A percentile compares a stretch with the other conserved stretches of the same genome.
phyloP scores from a whole-genome alignment of 2,329 filamentous ascomycete species.

The Pochonia chlamydosporia region DNA sequence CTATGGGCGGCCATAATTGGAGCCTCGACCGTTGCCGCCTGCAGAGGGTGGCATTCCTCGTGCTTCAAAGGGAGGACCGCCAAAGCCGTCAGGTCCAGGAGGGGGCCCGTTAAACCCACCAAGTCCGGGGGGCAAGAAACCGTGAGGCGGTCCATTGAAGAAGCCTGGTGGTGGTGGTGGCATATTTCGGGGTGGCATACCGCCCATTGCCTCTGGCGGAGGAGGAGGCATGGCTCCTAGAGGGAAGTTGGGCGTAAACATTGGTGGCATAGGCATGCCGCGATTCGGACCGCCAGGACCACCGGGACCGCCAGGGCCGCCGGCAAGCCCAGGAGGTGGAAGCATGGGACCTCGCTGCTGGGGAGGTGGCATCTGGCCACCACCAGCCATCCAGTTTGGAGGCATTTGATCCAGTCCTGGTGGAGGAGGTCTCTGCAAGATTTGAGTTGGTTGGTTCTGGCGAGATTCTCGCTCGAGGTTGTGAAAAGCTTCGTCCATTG shows the following conservation, averaged over 20 bases:
- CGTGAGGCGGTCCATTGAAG: conserved; percentile 43
- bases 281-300: conserved; percentile 25
- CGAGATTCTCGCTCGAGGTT: conserved; percentile 41
- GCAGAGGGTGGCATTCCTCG: conserved; percentile 47
- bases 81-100: conserved; percentile 40
- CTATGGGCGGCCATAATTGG: conserved; percentile 26
- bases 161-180: conserved; percentile 53
- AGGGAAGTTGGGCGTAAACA: conserved; percentile 58
- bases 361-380: conserved; percentile 38
- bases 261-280: conserved; percentile 47
- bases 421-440: conserved; percentile 57
- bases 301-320: conserved; percentile 3
- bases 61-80: conserved; percentile 45
- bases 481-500: conserved; percentile 48
- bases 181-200: conserved; percentile 48
- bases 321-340: conserved; percentile 22
- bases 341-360: conserved; percentile 46
- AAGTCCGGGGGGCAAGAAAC: conserved; percentile 51
- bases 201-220: conserved; percentile 43
- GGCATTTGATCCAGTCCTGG: conserved; percentile 57
- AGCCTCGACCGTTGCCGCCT: conserved; percentile 33
- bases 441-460: conserved; percentile 54
- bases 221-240: conserved; percentile 34
- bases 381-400: conserved; percentile 45
- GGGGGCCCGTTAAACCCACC: conserved; percentile 49